Base-by-base conservation (phyloP, 2,329 filamentous ascomycete genomes). In the Talaromyces albobiverticillius region DNA sequence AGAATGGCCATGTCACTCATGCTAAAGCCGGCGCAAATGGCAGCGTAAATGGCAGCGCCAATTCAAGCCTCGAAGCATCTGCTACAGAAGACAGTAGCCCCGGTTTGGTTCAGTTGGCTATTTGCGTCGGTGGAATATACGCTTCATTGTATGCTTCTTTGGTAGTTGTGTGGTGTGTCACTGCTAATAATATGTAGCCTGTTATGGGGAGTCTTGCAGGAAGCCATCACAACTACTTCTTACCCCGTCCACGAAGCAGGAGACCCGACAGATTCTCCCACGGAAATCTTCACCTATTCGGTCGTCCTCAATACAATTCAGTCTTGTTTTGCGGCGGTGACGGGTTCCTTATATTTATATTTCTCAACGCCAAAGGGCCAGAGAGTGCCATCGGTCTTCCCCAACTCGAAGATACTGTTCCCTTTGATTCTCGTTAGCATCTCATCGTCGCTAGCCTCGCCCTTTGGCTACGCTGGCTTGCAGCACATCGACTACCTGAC, bases 401-500 rank as follows among this genome's bases (percentile, higher is more conserved):
- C 94, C 0, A 87, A 84, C 34, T 73, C 77, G 56, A 76, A 79
- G 51, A 95, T 96, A 66, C 74, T 96, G 54, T 74, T 82, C 36
- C 91, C 93, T 5, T 81, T 99, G 43, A 72, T 90, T 57, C 83
- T 97, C 55, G 90, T 99, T 56, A 90, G 91, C 61, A 74, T 96
- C 53, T 96, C 91, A 4, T 88, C 85, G 64, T 91, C 90, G 3
- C 87, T 97, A 50, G 91, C 93, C 36, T 91, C 88, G n/a, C 93
- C 93, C 2, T 96, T 96, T 67, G 94, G 93, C 62, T 97, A 97
- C 74, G 92, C 94, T 47, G 88, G 86, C 56, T 85, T 97, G 48
- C 86, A 88, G 34, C 91, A 97, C 71, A 91, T 97, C 73, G 94
- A 97, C 82, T 97, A 97, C 75, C 90, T 97, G 67, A 96, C 94